Conservation (phyloP, 2,329 filamentous ascomycete species). For the Xylaria hypoxylon region DNA sequence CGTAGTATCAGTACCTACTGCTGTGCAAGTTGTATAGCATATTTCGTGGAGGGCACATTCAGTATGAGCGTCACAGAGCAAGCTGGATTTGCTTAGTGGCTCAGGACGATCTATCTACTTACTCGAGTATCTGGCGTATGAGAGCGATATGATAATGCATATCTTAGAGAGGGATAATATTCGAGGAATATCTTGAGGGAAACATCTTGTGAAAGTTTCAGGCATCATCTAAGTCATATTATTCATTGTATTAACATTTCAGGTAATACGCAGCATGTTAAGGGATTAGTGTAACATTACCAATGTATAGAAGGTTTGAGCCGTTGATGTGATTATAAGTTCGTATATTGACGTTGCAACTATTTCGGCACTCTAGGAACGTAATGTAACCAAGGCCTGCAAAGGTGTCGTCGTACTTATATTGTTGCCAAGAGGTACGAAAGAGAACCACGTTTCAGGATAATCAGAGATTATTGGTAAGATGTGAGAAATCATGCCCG, state of each 20-base stretch:
- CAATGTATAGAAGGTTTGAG: not conserved
- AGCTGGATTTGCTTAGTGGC: slow-evolving; percentile 1
- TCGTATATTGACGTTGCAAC: not conserved
- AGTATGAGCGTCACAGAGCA: not conserved
- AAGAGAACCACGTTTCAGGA: not conserved
- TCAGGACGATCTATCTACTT: not conserved
- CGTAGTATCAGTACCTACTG: not conserved
- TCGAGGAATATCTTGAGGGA: too few relatives aligned
- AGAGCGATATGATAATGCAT: not conserved
- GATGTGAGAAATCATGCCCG: not conserved
- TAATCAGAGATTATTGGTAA: slow-evolving; percentile 1
- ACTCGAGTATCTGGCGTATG: not conserved
- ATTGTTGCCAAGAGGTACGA: not conserved
- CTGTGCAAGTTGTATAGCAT: not conserved
- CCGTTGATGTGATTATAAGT: not conserved
- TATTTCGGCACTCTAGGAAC: not conserved
- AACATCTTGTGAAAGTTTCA: not conserved
- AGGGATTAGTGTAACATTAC: too few relatives aligned
- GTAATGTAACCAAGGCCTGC: not conserved
- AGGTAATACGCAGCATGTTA: not conserved
- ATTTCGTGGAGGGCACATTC: not conserved
- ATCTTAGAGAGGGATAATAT: not conserved
- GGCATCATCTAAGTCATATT: not conserved
- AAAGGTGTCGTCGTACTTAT: not conserved
- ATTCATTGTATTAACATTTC: slow-evolving; percentile 2